Conservation (phyloP, 306 rosid species). For the Dalbergia cochinchinensis region DNA sequence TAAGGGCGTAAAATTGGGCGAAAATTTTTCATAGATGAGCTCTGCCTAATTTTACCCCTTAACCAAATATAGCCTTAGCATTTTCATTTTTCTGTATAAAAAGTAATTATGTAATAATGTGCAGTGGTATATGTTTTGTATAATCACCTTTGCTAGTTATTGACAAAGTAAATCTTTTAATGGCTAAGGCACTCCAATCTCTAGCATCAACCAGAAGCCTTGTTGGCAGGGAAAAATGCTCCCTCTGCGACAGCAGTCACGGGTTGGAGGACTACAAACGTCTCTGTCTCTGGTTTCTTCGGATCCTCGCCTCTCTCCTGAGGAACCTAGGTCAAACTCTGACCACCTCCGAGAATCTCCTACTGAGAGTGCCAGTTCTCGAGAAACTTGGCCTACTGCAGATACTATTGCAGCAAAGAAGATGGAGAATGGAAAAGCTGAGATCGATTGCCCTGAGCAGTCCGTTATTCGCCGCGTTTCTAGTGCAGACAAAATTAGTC, state of each 20-base stretch:
- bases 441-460: constrained; percentile 73
- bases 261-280: constrained; percentile 80
- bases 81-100: neutral
- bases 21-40: no score
- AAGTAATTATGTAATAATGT: neutral
- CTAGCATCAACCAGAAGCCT: constrained; percentile 63
- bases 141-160: constrained; percentile 28
- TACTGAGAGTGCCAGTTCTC: constrained; percentile 94
- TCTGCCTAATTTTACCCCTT: no score
- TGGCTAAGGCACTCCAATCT: constrained; percentile 71
- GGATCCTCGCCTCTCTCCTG: constrained; percentile 80
- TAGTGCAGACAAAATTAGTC: constrained; percentile 79
- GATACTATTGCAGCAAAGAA: constrained; percentile 78
- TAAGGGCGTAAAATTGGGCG: no score
- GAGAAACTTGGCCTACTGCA: constrained; percentile 85
- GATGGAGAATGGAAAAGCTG: constrained; percentile 86
- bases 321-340: constrained; percentile 85
- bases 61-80: neutral
- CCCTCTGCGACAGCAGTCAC: constrained; percentile 89
- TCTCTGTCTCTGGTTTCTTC: constrained; percentile 84
- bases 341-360: constrained; percentile 86
- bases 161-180: constrained; percentile 48
- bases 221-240: constrained; percentile 61
- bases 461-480: constrained; percentile 87
- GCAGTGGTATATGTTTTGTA: constrained; percentile 31